Conservation (phyloP, 305 asterid species). For the Fraxinus ornus region DNA sequence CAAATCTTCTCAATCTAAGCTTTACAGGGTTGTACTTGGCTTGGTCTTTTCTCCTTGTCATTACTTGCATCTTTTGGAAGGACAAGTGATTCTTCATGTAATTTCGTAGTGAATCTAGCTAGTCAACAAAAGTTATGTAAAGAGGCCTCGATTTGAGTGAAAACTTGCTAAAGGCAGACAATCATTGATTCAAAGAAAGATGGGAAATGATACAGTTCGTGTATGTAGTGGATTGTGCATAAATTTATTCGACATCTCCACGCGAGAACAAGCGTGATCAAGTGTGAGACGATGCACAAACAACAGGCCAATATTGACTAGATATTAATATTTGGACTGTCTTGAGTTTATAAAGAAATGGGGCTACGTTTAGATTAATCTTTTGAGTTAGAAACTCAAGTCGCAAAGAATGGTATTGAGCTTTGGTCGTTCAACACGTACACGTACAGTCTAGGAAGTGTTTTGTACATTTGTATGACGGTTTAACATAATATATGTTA, state of each 20-base stretch:
- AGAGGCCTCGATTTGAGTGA: neutral
- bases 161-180: neutral
- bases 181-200: neutral
- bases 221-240: neutral
- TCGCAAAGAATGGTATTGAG: neutral
- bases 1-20: neutral
- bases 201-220: neutral
- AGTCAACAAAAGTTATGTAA: neutral
- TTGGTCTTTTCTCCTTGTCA: neutral
- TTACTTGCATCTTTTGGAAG: neutral
- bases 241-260: neutral
- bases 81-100: neutral
- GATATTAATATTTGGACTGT: neutral
- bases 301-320: neutral
- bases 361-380: neutral
- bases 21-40: neutral
- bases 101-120: neutral
- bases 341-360: neutral
- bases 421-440: neutral
- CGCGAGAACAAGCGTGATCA: neutral
- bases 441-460: neutral
- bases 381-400: neutral
- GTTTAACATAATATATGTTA: neutral
- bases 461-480: neutral
- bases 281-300: neutral